A percentile compares a stretch with the other conserved stretches of the same genome.
Evolutionary conservation across 2,329 filamentous ascomycete genomes (phyloP).

Genomic region (Lachnellula occidentalis): DNA sequence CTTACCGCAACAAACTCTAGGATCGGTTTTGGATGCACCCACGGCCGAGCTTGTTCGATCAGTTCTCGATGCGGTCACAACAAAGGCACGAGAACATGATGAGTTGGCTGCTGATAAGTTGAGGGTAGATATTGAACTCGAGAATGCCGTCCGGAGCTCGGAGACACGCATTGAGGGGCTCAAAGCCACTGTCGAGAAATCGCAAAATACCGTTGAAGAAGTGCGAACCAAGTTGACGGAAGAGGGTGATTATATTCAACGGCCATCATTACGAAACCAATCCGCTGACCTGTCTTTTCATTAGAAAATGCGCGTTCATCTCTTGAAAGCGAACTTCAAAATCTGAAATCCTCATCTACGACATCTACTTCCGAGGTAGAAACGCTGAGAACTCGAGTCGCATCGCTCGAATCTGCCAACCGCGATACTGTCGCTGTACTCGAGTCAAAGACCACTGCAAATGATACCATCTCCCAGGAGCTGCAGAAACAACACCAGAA

Average conservation of each 20-base stretch:
- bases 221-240: slow-evolving; percentile 74
- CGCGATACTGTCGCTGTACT: slow-evolving; percentile 84
- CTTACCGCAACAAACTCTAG: slow-evolving; percentile 59
- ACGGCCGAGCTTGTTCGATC: slow-evolving; percentile 73
- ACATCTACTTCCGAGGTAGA: slow-evolving; percentile 71
- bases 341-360: slow-evolving; percentile 68
- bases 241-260: slow-evolving; percentile 56
- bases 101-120: slow-evolving; percentile 82
- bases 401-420: slow-evolving; percentile 84
- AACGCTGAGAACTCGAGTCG: slow-evolving; percentile 74
- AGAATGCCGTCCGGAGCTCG: slow-evolving; percentile 77
- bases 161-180: slow-evolving; percentile 78
- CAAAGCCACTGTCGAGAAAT: slow-evolving; percentile 76
- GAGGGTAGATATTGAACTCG: slow-evolving; percentile 84
- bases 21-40: slow-evolving; percentile 57
- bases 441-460: slow-evolving; percentile 81
- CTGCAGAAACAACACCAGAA: slow-evolving; percentile 86
- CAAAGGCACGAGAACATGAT: slow-evolving; percentile 78
- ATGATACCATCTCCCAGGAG: slow-evolving; percentile 81
- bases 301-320: slow-evolving; percentile 70
- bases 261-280: not conserved
- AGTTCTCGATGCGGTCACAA: slow-evolving; percentile 68
- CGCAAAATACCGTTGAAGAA: slow-evolving; percentile 76
- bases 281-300: slow-evolving; percentile 12
- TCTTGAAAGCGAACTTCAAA: slow-evolving; percentile 76